Evolutionary conservation across 305 asterid species (phyloP).

Genomic region (Fraxinus floribunda): DNA sequence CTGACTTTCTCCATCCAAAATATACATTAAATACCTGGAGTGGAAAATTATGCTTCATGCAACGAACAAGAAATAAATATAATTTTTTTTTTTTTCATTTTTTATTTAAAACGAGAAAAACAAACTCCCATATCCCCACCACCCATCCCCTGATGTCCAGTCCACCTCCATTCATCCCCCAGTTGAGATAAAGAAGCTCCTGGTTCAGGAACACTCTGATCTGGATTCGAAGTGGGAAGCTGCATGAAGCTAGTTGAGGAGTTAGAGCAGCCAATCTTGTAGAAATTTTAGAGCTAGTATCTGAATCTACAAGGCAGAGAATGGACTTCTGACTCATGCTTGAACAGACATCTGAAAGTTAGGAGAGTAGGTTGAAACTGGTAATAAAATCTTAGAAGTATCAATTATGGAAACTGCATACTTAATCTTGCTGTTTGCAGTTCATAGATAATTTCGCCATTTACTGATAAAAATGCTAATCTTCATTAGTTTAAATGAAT

Average conservation of each 20-base stretch:
- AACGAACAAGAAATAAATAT: neutral
- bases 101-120: neutral
- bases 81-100: neutral
- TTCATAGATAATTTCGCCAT: neutral
- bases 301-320: neutral
- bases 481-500: neutral
- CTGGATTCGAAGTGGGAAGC: neutral
- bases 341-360: neutral
- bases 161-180: neutral
- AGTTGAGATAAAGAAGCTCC: neutral
- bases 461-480: neutral
- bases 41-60: neutral
- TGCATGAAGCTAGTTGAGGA: neutral
- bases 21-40: neutral
- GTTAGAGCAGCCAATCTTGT: neutral
- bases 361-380: neutral
- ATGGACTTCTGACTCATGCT: neutral
- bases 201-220: neutral
- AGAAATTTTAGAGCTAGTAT: neutral
- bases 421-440: neutral
- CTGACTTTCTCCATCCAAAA: neutral
- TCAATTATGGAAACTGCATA: neutral
- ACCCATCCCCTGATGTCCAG: neutral
- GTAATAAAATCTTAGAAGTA: neutral
- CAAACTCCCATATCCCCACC: neutral